phyloP scores from a whole-genome alignment of 331 rosid species.

The Quercus phellos region DNA sequence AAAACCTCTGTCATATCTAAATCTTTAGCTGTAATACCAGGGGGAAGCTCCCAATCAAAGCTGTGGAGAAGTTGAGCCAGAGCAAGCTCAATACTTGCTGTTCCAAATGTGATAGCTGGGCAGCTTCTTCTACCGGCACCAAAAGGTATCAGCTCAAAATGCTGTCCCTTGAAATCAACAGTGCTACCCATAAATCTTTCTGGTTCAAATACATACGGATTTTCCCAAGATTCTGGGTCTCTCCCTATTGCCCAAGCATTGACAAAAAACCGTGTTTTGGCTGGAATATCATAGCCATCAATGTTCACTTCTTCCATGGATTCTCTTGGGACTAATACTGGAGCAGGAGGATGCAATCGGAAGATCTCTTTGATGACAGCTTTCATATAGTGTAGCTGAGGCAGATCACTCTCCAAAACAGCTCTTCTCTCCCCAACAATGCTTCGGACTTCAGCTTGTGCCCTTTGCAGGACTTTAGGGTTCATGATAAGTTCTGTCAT shows the following conservation, averaged over 20 bases:
- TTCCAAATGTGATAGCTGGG: slow-evolving; percentile 41
- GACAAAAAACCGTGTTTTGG: slow-evolving; percentile 50
- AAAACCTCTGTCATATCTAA: slow-evolving; percentile 60
- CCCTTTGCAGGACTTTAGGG: slow-evolving; percentile 43
- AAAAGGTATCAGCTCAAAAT: slow-evolving; percentile 58
- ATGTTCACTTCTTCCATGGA: slow-evolving; percentile 54
- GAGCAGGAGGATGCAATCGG: slow-evolving; percentile 62
- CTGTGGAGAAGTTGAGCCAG: slow-evolving; percentile 58
- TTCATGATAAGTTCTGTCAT: slow-evolving; percentile 64
- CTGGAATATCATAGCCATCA: slow-evolving; percentile 47
- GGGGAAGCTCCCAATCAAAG: slow-evolving; percentile 72
- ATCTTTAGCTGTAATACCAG: slow-evolving; percentile 42
- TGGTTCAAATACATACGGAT: slow-evolving; percentile 51
- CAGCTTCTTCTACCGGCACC: slow-evolving; percentile 74
- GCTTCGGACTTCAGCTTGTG: slow-evolving; percentile 55
- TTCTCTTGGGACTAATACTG: slow-evolving; percentile 62
- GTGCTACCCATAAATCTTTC: slow-evolving; percentile 50
- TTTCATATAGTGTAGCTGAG: slow-evolving; percentile 41
- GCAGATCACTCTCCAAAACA: slow-evolving; percentile 47
- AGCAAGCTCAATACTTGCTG: slow-evolving; percentile 50
- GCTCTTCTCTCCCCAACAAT: slow-evolving; percentile 35
- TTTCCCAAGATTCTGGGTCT: slow-evolving; percentile 57
- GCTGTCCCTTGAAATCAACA: slow-evolving; percentile 51
- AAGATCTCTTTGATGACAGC: slow-evolving; percentile 55
- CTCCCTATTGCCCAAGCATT: slow-evolving; percentile 74